Conservation (phyloP, 768 basidiomycete genomes). For the Chalciporus sphaerocephalus region DNA sequence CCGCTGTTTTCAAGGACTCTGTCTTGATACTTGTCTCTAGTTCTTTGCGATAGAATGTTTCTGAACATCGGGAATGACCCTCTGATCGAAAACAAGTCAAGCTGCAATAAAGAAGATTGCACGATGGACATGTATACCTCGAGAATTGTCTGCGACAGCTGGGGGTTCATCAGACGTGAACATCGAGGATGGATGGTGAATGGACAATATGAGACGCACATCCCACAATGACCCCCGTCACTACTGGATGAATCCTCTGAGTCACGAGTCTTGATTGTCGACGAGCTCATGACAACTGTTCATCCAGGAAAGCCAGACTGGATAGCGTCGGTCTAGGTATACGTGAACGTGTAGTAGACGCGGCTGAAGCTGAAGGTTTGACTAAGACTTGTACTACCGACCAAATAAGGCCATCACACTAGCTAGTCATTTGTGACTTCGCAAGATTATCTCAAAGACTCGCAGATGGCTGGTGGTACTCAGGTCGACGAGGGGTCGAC, state of each 20-base stretch:
- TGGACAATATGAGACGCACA: constrained; percentile 35
- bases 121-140: constrained; percentile 77
- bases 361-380: no score
- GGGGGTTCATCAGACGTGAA: constrained; percentile 2
- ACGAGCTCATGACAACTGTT: constrained; percentile 9
- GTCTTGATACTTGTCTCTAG: constrained; percentile 59
- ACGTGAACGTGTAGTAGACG: no score
- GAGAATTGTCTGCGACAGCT: constrained; percentile 76
- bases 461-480: constrained; percentile 39
- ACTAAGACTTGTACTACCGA: no score
- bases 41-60: constrained; percentile 75
- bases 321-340: no score
- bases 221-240: constrained; percentile 35
- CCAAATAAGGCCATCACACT: not conserved
- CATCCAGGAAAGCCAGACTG: not conserved
- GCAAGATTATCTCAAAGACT: constrained; percentile 23
- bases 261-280: constrained; percentile 15
- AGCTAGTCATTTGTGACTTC: not conserved
- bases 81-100: constrained; percentile 72
- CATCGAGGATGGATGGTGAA: constrained; percentile 1
- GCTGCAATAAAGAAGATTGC: constrained; percentile 80
- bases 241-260: constrained; percentile 6
- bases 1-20: constrained; percentile 47
- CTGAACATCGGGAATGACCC: constrained; percentile 74
- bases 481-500: constrained; percentile 43